phyloP scores from a whole-genome alignment of 176 grass and related monocot species.

The Oryza meyeriana region DNA sequence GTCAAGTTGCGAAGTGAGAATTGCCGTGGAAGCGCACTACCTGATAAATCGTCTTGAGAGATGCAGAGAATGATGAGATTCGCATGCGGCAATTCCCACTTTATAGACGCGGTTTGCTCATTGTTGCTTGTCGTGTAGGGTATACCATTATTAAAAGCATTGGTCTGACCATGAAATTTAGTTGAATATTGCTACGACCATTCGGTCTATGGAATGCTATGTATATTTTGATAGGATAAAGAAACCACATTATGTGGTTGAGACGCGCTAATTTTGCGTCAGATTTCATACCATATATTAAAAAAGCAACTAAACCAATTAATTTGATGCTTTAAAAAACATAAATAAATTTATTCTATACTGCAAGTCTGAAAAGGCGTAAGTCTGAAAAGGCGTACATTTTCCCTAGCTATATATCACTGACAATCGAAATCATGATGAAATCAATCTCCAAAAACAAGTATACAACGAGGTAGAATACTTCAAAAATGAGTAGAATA shows the following conservation, averaged over 20 bases:
- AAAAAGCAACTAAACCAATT: no score
- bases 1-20: constrained; percentile 60
- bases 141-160: background rate
- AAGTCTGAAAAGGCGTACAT: no score
- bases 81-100: background rate
- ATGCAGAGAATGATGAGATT: constrained; percentile 36
- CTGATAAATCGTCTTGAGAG: background rate
- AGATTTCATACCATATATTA: background rate
- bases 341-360: background rate
- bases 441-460: no score
- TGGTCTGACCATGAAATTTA: background rate
- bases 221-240: background rate
- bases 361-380: no score
- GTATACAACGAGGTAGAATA: background rate
- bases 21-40: constrained; percentile 21
- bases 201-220: no score
- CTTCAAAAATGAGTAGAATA: background rate
- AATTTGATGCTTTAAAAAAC: background rate
- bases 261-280: background rate
- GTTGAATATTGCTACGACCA: background rate
- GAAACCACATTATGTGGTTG: no score
- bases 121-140: background rate
- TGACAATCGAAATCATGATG: no score
- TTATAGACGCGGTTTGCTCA: background rate
- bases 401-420: no score